Conservation (phyloP, 805 yeast species). For the Ogataea degrootiae region DNA sequence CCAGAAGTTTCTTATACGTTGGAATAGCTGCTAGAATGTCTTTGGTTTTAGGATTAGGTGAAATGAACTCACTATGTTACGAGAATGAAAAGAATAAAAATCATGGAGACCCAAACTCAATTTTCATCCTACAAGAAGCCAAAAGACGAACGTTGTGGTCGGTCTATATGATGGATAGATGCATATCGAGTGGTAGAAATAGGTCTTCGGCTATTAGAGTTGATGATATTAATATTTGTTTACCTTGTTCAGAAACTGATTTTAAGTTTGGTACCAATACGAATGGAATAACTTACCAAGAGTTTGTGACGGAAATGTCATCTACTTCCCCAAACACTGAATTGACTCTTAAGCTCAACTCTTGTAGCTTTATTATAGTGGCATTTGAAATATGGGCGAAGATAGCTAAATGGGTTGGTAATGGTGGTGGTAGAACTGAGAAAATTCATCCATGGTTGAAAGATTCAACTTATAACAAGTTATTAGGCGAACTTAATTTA, state of each 20-base stretch:
- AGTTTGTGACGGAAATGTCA: slow-evolving; percentile 10
- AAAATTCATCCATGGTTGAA: slow-evolving; percentile 28
- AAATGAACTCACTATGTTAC: slow-evolving; percentile 15
- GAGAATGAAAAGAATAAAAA: slow-evolving; percentile 4
- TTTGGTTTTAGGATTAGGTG: slow-evolving; percentile 29
- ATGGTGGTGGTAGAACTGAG: slow-evolving; percentile 30
- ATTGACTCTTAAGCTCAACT: too few relatives aligned
- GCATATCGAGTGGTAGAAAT: slow-evolving; percentile 33
- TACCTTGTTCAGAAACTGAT: slow-evolving; percentile 32
- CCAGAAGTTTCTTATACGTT: slow-evolving; percentile 33
- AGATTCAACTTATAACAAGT: slow-evolving; percentile 24
- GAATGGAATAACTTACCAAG: slow-evolving; percentile 13
- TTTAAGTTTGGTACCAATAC: slow-evolving; percentile 26
- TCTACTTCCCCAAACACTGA: slow-evolving; percentile 12
- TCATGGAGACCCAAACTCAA: slow-evolving; percentile 1
- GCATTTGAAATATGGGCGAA: slow-evolving; percentile 35
- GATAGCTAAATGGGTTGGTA: slow-evolving; percentile 37
- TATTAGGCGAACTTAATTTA: slow-evolving; percentile 23
- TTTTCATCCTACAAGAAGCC: slow-evolving; percentile 27
- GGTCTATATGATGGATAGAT: slow-evolving; percentile 39
- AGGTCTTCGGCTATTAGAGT: slow-evolving; percentile 31
- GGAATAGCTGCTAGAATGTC: slow-evolving; percentile 40
- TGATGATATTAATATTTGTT: slow-evolving; percentile 28
- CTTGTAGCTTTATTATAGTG: slow-evolving; percentile 27
- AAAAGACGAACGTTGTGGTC: slow-evolving; percentile 37